These are phyloP conservation scores for Coemansia sp. DNA, from an alignment of 192 early-diverging fungal species.

Conservation along the genomic window DNA sequence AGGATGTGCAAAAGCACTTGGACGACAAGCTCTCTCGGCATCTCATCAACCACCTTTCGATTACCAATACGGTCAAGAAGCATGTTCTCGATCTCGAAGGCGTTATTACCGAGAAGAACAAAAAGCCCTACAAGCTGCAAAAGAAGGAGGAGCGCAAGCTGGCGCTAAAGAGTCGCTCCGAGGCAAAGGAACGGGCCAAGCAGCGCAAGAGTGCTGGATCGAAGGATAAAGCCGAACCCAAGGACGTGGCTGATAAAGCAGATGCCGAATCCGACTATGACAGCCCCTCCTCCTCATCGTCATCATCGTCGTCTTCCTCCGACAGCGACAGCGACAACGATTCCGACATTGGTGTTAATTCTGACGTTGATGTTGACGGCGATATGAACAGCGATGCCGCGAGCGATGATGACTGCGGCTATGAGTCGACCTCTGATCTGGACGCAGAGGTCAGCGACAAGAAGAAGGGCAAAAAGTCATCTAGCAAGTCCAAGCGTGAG, in stretches of 20 bases:
- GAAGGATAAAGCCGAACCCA: slow-evolving; percentile 1
- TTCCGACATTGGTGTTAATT: slow-evolving; percentile 8
- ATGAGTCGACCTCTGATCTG: slow-evolving; percentile 25
- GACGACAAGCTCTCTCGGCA: slow-evolving; percentile 14
- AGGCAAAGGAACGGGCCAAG: slow-evolving; percentile 3
- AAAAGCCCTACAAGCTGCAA: slow-evolving; percentile 11
- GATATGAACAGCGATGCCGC: slow-evolving; percentile 8
- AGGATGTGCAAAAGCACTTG: slow-evolving; percentile 12
- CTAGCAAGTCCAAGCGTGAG: neutral
- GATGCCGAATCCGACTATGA: neutral
- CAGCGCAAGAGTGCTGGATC: slow-evolving; percentile 1
- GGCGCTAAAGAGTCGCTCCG: neutral
- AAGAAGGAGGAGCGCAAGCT: slow-evolving; percentile 16
- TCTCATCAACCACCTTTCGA: slow-evolving; percentile 8
- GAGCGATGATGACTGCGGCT: slow-evolving; percentile 3
- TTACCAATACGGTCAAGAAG: slow-evolving; percentile 10
- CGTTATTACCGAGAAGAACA: slow-evolving; percentile 15
- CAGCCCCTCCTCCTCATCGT: neutral
- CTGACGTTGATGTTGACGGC: slow-evolving; percentile 6
- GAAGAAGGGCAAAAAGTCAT: neutral
- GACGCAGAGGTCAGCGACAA: slow-evolving; percentile 12
- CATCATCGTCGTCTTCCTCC: neutral
- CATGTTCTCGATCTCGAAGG: slow-evolving; percentile 12
- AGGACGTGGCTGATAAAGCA: neutral
- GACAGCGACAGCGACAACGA: neutral